Percentiles rank a stretch among this genome's conserved stretches.
phyloP scores from a whole-genome alignment of 352 stramenopile genomes.

The Thalassiosira livingstoniorum region DNA sequence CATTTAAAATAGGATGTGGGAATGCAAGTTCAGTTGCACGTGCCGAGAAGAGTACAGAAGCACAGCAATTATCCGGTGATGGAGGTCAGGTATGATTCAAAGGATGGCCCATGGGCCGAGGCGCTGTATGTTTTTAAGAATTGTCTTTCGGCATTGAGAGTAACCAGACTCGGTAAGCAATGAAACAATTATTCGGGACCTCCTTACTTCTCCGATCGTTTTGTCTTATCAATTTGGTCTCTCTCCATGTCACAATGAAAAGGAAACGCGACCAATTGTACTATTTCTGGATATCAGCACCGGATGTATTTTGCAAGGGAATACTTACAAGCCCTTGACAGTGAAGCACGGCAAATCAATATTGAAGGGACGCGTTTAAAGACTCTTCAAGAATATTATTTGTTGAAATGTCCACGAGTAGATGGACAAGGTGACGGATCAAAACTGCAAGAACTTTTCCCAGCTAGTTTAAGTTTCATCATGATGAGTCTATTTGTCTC shows the following conservation, averaged over 20 bases:
- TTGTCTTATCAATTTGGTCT: too few relatives aligned
- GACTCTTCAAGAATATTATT: constrained; percentile 28
- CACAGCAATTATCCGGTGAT: constrained; percentile 2
- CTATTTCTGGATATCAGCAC: constrained; percentile 29
- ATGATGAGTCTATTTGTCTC: not conserved
- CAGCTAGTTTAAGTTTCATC: not conserved
- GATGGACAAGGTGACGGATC: not conserved
- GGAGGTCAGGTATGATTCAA: constrained; percentile 16
- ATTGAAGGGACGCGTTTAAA: constrained; percentile 21
- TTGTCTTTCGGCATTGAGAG: not conserved
- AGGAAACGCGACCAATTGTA: too few relatives aligned
- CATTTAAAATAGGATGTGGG: constrained; percentile 13
- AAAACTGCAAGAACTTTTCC: not conserved
- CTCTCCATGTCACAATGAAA: too few relatives aligned
- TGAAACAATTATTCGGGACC: too few relatives aligned
- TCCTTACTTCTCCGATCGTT: too few relatives aligned
- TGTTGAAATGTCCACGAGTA: constrained; percentile 22
- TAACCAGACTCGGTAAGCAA: not conserved
- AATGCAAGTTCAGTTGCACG: constrained; percentile 17
- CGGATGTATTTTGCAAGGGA: constrained; percentile 36
- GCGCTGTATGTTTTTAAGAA: not conserved
- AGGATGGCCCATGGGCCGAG: not conserved
- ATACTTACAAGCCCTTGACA: constrained; percentile 17
- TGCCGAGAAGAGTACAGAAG: not conserved
- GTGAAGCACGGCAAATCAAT: constrained; percentile 14